Percentiles rank a stretch among this genome's conserved stretches.
Evolutionary conservation across 805 yeast genomes (phyloP).

Genomic region (Ogataea siamensis): DNA sequence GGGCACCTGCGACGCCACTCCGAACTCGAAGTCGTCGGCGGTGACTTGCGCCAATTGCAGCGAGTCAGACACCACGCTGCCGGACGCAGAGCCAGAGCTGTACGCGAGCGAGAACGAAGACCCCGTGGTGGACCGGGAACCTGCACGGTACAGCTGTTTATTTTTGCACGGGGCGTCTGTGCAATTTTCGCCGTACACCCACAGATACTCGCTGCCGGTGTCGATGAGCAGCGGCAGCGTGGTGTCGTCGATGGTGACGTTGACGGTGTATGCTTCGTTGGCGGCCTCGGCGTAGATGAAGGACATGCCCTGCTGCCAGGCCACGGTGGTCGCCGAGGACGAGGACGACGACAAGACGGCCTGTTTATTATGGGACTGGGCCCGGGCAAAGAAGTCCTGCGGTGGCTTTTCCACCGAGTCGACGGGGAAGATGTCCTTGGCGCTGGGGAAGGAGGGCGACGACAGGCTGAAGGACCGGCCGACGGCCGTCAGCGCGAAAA

Average conservation of each 20-base stretch:
- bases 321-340: conserved; percentile 5
- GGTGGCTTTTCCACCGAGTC: conserved; percentile 12
- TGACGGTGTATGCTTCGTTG: conserved; percentile 38
- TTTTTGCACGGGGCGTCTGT: conserved; percentile 41
- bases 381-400: background rate
- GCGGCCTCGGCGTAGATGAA: conserved; percentile 27
- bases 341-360: conserved; percentile 6
- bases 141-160: conserved; percentile 32
- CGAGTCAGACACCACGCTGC: conserved; percentile 42
- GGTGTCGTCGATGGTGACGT: conserved; percentile 40
- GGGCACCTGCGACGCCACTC: conserved; percentile 53
- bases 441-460: conserved; percentile 6
- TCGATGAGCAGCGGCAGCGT: conserved; percentile 54
- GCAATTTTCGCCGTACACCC: conserved; percentile 60
- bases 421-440: conserved; percentile 24
- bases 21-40: conserved; percentile 45
- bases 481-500: conserved; percentile 3
- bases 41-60: conserved; percentile 37
- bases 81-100: conserved; percentile 53
- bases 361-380: conserved; percentile 7
- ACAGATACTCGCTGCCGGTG: conserved; percentile 63
- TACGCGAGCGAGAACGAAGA: conserved; percentile 48
- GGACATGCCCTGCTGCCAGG: conserved; percentile 24
- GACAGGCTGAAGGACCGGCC: conserved; percentile 7
- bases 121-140: conserved; percentile 16